Evolutionary conservation across 257 asterid genomes (phyloP).

Genomic region (Fraxinus americana): DNA sequence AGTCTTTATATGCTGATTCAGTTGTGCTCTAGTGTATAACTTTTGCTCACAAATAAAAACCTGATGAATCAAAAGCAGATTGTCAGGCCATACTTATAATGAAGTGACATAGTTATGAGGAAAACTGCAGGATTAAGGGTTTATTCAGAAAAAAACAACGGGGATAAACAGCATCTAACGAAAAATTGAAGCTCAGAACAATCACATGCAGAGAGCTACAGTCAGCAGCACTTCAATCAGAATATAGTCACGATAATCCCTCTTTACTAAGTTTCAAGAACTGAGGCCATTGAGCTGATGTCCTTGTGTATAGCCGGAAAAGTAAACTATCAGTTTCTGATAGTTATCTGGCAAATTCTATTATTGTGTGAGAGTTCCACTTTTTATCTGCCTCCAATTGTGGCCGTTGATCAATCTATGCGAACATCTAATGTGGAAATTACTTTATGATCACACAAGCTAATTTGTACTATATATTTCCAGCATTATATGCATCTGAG

Average conservation of each 20-base stretch:
- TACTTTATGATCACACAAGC: not conserved
- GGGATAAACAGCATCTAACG: not conserved
- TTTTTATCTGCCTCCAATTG: not conserved
- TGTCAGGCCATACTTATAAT: constrained; percentile 17
- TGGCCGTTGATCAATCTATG: not conserved
- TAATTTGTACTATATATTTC: not conserved
- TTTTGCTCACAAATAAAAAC: constrained; percentile 96
- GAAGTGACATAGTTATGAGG: not conserved
- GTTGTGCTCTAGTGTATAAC: constrained; percentile 79
- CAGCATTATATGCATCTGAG: not conserved
- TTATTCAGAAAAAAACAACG: too few relatives aligned
- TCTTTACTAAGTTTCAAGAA: not conserved
- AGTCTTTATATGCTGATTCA: constrained; percentile 70
- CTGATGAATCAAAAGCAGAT: constrained; percentile 40
- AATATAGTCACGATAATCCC: not conserved
- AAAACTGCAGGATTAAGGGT: too few relatives aligned
- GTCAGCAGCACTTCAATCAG: not conserved
- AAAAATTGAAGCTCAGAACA: not conserved
- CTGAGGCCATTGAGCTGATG: not conserved
- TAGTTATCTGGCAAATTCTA: not conserved
- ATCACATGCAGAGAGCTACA: not conserved
- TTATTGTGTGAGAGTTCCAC: not conserved
- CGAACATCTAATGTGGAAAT: not conserved
- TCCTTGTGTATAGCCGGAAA: not conserved
- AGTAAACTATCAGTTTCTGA: not conserved